These are phyloP conservation scores for Glebionis coronaria DNA, from an alignment of 129 eudicot genomes.

Conservation along the genomic window DNA sequence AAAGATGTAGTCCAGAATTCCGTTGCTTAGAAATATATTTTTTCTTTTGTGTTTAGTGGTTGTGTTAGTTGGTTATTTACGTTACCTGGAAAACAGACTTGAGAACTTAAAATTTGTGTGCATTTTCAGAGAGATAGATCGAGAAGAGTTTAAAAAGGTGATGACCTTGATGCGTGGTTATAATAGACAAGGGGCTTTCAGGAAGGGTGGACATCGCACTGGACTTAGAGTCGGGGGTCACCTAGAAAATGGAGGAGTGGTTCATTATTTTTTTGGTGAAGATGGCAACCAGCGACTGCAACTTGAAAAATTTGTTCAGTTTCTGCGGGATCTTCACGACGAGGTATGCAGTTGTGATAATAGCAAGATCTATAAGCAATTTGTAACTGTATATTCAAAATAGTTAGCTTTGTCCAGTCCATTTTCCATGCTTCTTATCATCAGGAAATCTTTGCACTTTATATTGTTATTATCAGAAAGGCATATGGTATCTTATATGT, in stretches of 20 bases:
- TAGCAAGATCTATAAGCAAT: background rate
- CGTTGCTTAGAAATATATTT: no score
- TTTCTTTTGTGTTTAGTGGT: background rate
- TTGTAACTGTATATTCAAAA: background rate
- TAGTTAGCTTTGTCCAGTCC: background rate
- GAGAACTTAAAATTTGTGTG: background rate
- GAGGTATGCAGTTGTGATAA: slow-evolving; percentile 44
- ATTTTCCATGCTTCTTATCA: background rate
- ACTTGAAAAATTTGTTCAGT: slow-evolving; percentile 60
- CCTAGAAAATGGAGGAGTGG: slow-evolving; percentile 69
- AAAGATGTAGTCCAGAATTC: background rate
- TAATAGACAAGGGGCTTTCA: slow-evolving; percentile 73
- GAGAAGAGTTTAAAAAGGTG: slow-evolving; percentile 75
- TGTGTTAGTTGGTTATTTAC: background rate
- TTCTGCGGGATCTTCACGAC: slow-evolving; percentile 62
- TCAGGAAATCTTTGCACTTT: background rate
- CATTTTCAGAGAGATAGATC: slow-evolving; percentile 55
- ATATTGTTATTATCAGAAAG: background rate
- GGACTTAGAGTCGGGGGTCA: slow-evolving; percentile 46
- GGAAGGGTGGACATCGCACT: slow-evolving; percentile 58
- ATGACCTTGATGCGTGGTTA: slow-evolving; percentile 81
- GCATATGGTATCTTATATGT: background rate
- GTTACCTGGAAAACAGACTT: background rate
- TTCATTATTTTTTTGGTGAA: slow-evolving; percentile 75
- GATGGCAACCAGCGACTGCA: slow-evolving; percentile 51